Evolutionary conservation across 805 yeast species (phyloP).

Genomic region (Starmerella tilneyi): DNA sequence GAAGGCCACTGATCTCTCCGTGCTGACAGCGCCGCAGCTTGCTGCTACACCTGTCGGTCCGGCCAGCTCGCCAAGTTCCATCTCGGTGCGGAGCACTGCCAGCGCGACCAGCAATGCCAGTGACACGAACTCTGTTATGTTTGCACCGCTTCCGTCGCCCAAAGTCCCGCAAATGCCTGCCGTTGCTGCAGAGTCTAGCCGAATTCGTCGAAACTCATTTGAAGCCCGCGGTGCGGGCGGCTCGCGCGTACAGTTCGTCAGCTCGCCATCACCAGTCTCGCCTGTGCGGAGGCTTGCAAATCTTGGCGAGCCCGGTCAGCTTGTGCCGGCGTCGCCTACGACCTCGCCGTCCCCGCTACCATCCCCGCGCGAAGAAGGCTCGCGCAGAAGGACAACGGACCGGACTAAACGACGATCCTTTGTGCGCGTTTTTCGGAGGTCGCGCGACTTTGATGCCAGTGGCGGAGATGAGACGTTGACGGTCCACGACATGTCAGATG

Average conservation of each 20-base stretch:
- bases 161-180: background rate
- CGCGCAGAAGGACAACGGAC: background rate
- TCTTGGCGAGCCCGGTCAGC: constrained; percentile 18
- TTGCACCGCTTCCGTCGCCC: constrained; percentile 3
- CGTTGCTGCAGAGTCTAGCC: background rate
- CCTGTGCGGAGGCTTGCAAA: constrained; percentile 9
- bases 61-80: constrained; percentile 1
- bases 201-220: background rate
- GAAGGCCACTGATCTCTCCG: constrained; percentile 16
- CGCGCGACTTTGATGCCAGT: constrained; percentile 7
- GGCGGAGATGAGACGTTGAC: constrained; percentile 7
- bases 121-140: background rate
- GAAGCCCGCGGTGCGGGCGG: constrained; percentile 4
- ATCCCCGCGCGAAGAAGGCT: constrained; percentile 1
- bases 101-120: background rate
- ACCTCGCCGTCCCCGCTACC: constrained; percentile 4
- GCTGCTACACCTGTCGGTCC: constrained; percentile 2
- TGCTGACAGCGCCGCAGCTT: constrained; percentile 13
- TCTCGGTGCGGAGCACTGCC: background rate
- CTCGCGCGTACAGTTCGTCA: constrained; percentile 5
- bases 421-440: constrained; percentile 17
- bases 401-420: constrained; percentile 23
- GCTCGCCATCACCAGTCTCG: constrained; percentile 6
- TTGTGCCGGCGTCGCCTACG: constrained; percentile 4
- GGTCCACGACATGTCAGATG: background rate